Evolutionary conservation across 805 yeast species (phyloP).

Genomic region (Ogataea ganodermae): DNA sequence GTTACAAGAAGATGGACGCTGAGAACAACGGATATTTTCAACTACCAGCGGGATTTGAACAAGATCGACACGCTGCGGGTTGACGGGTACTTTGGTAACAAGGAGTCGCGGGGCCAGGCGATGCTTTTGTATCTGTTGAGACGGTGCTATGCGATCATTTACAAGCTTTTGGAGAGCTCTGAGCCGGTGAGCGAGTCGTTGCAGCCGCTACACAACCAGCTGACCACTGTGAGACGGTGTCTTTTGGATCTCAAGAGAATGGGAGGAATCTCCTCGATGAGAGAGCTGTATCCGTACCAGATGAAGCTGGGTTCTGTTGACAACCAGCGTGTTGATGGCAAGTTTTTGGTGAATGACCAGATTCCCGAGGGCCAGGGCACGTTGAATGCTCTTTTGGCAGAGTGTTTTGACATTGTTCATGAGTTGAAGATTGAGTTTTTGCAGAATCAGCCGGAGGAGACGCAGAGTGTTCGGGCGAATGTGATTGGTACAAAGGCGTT

Average conservation of each 20-base stretch:
- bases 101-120: constrained; percentile 53
- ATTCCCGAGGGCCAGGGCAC: constrained; percentile 99
- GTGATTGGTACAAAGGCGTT: constrained; percentile 42
- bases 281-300: constrained; percentile 95
- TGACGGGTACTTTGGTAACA: constrained; percentile 52
- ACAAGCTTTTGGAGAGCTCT: constrained; percentile 83
- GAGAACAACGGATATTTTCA: constrained; percentile 91
- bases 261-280: constrained; percentile 84
- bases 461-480: constrained; percentile 31
- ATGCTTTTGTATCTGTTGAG: constrained; percentile 76
- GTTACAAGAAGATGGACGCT: constrained; percentile 97
- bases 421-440: constrained; percentile 87
- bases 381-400: constrained; percentile 85
- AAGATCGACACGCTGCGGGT: constrained; percentile 73
- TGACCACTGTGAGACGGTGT: constrained; percentile 89
- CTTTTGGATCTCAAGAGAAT: constrained; percentile 84
- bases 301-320: constrained; percentile 90
- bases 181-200: constrained; percentile 96
- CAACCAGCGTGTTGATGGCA: constrained; percentile 85
- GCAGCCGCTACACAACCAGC: constrained; percentile 90
- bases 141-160: constrained; percentile 88
- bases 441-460: constrained; percentile 47
- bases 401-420: constrained; percentile 90
- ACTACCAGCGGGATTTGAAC: constrained; percentile 73
- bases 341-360: constrained; percentile 81